phyloP scores from a whole-genome alignment of 345 rosid species.

The Boechera stricta region DNA sequence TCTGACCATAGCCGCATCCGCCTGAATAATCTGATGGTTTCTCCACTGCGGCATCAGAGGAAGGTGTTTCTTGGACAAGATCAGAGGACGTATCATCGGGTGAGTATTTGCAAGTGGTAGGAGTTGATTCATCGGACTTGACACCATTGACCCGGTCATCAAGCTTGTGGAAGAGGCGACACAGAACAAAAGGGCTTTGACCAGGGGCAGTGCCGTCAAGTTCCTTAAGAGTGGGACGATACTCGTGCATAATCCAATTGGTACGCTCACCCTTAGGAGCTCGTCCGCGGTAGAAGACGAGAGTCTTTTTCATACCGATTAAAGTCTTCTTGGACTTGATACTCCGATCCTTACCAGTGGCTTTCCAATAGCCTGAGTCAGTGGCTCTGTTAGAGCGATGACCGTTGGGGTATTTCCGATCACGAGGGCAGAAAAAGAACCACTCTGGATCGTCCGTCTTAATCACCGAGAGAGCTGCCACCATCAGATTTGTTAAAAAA shows the following conservation, averaged over 20 bases:
- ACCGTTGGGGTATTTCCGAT: slow-evolving; percentile 27
- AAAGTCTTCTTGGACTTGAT: slow-evolving; percentile 58
- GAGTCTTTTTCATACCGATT: slow-evolving; percentile 90
- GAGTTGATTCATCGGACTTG: slow-evolving; percentile 11
- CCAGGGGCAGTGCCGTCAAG: slow-evolving; percentile 25
- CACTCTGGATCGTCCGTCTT: slow-evolving; percentile 84
- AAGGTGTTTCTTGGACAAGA: slow-evolving; percentile 19
- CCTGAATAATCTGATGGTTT: slow-evolving; percentile 10
- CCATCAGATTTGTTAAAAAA: not conserved
- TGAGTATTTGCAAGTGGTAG: not conserved
- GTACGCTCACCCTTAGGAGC: slow-evolving; percentile 90
- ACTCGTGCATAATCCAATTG: slow-evolving; percentile 91
- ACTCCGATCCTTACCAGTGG: slow-evolving; percentile 87
- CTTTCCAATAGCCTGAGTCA: slow-evolving; percentile 85
- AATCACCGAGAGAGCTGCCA: slow-evolving; percentile 66
- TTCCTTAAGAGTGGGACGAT: slow-evolving; percentile 51
- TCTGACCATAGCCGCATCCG: not conserved
- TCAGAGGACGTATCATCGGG: slow-evolving; percentile 17
- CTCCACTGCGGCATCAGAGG: slow-evolving; percentile 19
- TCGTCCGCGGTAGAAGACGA: slow-evolving; percentile 83
- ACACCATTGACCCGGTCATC: slow-evolving; percentile 19
- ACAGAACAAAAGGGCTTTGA: slow-evolving; percentile 18
- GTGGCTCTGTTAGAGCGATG: slow-evolving; percentile 27
- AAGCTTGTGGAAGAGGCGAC: slow-evolving; percentile 24
- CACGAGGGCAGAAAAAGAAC: slow-evolving; percentile 32